These are phyloP conservation scores for Penicillium manginii DNA, from an alignment of 495 filamentous ascomycete species.

Conservation along the genomic window DNA sequence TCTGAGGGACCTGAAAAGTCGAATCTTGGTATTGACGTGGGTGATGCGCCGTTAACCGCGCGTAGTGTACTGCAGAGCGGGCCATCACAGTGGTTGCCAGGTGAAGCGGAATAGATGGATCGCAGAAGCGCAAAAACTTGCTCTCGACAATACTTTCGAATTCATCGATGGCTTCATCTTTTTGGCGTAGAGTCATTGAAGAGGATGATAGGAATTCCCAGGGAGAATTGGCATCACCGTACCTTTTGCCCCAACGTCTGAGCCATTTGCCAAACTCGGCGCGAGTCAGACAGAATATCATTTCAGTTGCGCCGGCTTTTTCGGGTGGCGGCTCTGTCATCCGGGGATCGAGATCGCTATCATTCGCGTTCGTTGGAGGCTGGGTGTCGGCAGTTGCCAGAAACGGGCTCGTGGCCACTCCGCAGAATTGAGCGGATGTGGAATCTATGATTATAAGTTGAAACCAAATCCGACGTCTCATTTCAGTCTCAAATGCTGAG, in stretches of 20 bases:
- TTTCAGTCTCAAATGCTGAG: conserved; percentile 48
- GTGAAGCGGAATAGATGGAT: conserved; percentile 64
- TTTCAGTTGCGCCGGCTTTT: conserved; percentile 64
- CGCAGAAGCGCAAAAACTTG: conserved; percentile 59
- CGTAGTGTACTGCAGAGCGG: conserved; percentile 35
- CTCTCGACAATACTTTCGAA: conserved; percentile 39
- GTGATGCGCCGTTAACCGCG: conserved; percentile 44
- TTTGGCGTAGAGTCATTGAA: conserved; percentile 47
- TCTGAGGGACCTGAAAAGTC: conserved; percentile 28
- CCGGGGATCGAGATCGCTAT: conserved; percentile 60
- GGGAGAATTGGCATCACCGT: conserved; percentile 29
- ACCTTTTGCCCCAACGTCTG: conserved; percentile 32
- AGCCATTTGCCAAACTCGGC: conserved; percentile 47
- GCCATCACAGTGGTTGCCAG: conserved; percentile 54
- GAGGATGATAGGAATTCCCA: conserved; percentile 37
- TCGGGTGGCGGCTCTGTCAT: conserved; percentile 57
- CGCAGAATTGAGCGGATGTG: conserved; percentile 39
- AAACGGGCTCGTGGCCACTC: conserved; percentile 27
- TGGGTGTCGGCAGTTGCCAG: conserved; percentile 30
- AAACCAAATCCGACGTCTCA: conserved; percentile 48
- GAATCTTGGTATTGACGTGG: conserved; percentile 43
- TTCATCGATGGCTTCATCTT: conserved; percentile 47
- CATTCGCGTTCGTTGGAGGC: conserved; percentile 58
- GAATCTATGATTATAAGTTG: conserved; percentile 40
- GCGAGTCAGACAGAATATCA: conserved; percentile 66